Evolutionary conservation across 2,329 filamentous ascomycete species (phyloP), one percentile per base, ranked within the genome.

Genomic region (Xylaria hypoxylon): DNA sequence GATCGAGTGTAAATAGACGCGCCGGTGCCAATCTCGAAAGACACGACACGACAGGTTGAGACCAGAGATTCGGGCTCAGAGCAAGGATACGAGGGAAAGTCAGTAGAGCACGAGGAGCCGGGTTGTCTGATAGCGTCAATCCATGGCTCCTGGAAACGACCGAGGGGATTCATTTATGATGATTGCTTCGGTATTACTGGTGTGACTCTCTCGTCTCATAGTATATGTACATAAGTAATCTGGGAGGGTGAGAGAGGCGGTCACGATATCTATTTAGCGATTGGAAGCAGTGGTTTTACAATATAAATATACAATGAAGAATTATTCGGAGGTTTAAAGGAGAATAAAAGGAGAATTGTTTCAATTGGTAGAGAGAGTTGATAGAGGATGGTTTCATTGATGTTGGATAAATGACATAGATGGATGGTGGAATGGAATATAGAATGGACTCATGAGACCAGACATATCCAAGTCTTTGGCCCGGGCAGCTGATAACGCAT

Each of bases 21-120:
- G 5, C 89, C 88, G 0, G 86, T 90, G 62, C 88, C 88, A 17
- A 89, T 76, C 28, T 81, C 80, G 68, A 90, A 85, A 5, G 80
- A 79, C 19, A 76, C 78, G 0, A 83, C 84, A 1, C 70, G 73
- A 63, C 85, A 86, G 19, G 79, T 81, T 5, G 83, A 84, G 62
- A 87, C 78, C 60, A 90, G 80, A 10, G 77, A 78, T 58, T 81
- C 78, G 7, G 82, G 78, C 48, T 84, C 76, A 51, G 75, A 69
- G 53, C 80, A 75, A 69, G 83, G 79, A 74, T 86, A 84, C 44
- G 81, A 80, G 17, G 86, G 86, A 42, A 87, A 81, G 68, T 70
- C 68, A 33, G 28, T 13, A 48, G 86, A 82, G 59, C 68, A 38
- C 35, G 24, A 15, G 31, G 64, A 59, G 51, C 57, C 64, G 31